Evolutionary conservation across 768 basidiomycete species (phyloP).

Genomic region (Krasilnikovozyma curviuscula): DNA sequence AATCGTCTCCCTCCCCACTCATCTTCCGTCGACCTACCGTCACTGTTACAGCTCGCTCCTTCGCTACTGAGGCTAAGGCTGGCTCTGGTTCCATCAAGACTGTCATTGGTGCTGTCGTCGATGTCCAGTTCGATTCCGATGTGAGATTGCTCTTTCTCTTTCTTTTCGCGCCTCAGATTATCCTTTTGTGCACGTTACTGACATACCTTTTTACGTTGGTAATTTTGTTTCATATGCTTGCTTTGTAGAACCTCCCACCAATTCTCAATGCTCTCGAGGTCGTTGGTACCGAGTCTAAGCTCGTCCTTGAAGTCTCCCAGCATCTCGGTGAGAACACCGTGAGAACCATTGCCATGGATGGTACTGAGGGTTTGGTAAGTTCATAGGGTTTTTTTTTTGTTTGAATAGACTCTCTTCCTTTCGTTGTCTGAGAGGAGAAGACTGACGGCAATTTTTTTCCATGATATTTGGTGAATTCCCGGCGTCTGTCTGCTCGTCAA

Average conservation of each 20-base stretch:
- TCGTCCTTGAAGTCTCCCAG: constrained; percentile 96
- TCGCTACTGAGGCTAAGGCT: constrained; percentile 72
- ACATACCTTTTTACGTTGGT: background rate
- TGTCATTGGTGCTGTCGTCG: constrained; percentile 99
- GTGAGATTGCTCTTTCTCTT: background rate
- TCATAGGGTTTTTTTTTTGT: background rate
- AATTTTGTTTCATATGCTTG: background rate
- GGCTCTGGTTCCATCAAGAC: constrained; percentile 73
- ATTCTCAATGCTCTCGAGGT: constrained; percentile 99
- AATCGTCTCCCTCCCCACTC: background rate
- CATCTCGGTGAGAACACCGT: constrained; percentile 98
- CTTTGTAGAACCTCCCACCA: constrained; percentile 63
- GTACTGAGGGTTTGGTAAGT: constrained; percentile 92
- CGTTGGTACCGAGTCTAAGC: constrained; percentile 74
- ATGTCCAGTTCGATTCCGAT: constrained; percentile 36
- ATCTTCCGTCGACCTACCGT: background rate
- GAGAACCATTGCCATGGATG: constrained; percentile 99
- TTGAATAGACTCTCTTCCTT: background rate
- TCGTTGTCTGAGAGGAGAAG: background rate
- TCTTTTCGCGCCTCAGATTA: background rate
- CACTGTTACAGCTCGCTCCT: constrained; percentile 37
- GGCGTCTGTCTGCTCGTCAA: background rate
- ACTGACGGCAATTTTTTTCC: background rate
- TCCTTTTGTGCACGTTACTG: background rate
- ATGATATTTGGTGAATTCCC: background rate